Base-by-base conservation (phyloP, 257 asterid species). In the Gentiana straminea region DNA sequence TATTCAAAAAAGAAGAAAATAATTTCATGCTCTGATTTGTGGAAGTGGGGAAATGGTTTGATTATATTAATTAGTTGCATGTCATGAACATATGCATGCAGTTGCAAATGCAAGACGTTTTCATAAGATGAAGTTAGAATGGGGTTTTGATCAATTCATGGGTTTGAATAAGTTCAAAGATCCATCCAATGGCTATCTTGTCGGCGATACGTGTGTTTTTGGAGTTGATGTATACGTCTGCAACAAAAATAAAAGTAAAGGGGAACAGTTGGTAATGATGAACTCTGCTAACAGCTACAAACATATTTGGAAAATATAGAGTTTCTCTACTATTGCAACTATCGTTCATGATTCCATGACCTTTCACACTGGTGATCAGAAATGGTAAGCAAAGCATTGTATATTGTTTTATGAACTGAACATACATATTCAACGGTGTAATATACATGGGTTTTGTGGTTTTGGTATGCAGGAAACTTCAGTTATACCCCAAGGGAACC, bases 161-260 rank as follows among this genome's bases (percentile, higher is more conserved):
- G 1, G 0, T 24, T 24, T 24, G 24, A 24, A 24, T 24, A 24
- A 24, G 24, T 24, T 0, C 24, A 69, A 61, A 13, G 77, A 85
- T 64, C 57, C 80, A 36, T 54, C 58, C 43, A 77, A 82, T 8
- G 94, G 92, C 9, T 85, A 82, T 68, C 68, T 78, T 55, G 65
- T 71, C 6, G 57, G 80, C 7, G 89, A 82, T 51, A 67, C 60
- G 1, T 78, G 86, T 38, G 73, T 78, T 13, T 74, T 82, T 62
- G 95, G 86, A 49, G 86, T 82, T n/a, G 89, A 82, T 53, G 68
- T 85, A 33, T 82, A 80, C 51, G 66, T 82, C 47, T 49, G 65
- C 64, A 77, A 64, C 52, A 83, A 82, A 61, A 72, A 60, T 35
- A 62, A 52, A 50, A 62, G 50, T 0, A 76, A 63, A 73, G 89